Percentiles rank a stretch among this genome's conserved stretches.
These are phyloP conservation scores for Fusarium sp. DNA, from an alignment of 2,329 filamentous ascomycete species.

Conservation along the genomic window DNA sequence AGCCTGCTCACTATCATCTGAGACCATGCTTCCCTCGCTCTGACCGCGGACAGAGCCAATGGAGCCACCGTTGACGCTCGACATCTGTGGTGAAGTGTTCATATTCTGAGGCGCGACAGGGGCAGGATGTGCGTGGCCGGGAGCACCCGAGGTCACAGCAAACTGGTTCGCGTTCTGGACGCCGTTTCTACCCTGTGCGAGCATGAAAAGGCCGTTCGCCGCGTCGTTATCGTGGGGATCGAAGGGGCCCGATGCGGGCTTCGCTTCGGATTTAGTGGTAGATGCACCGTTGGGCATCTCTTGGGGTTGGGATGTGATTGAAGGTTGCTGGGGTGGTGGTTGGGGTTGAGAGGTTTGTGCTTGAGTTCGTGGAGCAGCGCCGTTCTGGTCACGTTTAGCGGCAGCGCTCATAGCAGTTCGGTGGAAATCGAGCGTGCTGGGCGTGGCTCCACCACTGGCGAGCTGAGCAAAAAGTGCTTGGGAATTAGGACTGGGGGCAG, in stretches of 20 bases:
- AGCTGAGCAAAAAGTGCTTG: slow-evolving; percentile 83
- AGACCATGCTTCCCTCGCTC: slow-evolving; percentile 75
- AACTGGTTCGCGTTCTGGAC: slow-evolving; percentile 61
- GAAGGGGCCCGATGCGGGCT: slow-evolving; percentile 70
- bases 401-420: slow-evolving; percentile 87
- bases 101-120: slow-evolving; percentile 48
- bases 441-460: slow-evolving; percentile 84
- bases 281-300: slow-evolving; percentile 55
- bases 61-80: slow-evolving; percentile 57
- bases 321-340: slow-evolving; percentile 30
- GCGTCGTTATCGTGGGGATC: slow-evolving; percentile 94
- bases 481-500: slow-evolving; percentile 86
- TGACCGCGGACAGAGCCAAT: slow-evolving; percentile 61
- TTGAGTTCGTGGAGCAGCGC: slow-evolving; percentile 45
- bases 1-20: slow-evolving; percentile 76
- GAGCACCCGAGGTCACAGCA: slow-evolving; percentile 55
- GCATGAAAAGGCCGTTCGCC: slow-evolving; percentile 90
- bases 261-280: slow-evolving; percentile 58
- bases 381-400: slow-evolving; percentile 64
- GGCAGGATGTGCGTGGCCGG: slow-evolving; percentile 60
- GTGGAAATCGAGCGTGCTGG: slow-evolving; percentile 92
- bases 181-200: slow-evolving; percentile 76
- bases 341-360: slow-evolving; percentile 45
- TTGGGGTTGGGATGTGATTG: slow-evolving; percentile 64
- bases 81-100: slow-evolving; percentile 62